phyloP scores from a whole-genome alignment of 768 basidiomycete genomes.

The Megacollybia marginata region DNA sequence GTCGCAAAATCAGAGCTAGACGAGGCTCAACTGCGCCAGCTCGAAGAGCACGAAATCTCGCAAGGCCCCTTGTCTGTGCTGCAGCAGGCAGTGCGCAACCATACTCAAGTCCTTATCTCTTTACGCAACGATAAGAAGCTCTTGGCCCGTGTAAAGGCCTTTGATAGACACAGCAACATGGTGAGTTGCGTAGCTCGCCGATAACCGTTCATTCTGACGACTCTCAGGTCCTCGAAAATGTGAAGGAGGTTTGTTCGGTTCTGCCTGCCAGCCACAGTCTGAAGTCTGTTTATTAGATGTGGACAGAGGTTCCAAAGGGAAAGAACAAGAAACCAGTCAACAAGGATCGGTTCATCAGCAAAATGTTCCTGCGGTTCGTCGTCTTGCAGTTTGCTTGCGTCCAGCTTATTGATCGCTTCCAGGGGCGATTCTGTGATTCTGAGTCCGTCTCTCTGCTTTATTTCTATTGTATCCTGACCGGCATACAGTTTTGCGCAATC shows the following conservation, averaged over 20 bases:
- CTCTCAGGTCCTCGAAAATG: slow-evolving; percentile 86
- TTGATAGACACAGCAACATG: slow-evolving; percentile 99
- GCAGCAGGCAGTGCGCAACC: slow-evolving; percentile 96
- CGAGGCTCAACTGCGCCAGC: slow-evolving; percentile 89
- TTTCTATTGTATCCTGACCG: slow-evolving; percentile 25
- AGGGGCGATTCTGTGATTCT: slow-evolving; percentile 98
- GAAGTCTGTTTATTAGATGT: slow-evolving; percentile 65
- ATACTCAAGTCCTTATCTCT: slow-evolving; percentile 95
- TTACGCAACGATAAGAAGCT: slow-evolving; percentile 98
- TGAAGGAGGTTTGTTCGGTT: slow-evolving; percentile 67
- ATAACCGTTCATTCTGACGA: slow-evolving; percentile 5
- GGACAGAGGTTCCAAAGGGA: slow-evolving; percentile 96
- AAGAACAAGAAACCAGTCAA: slow-evolving; percentile 99
- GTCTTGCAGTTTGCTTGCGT: slow-evolving; percentile 1
- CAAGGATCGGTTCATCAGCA: slow-evolving; percentile 99
- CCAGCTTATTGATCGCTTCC: slow-evolving; percentile 1
- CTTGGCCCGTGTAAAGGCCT: slow-evolving; percentile 92
- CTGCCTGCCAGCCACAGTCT: not conserved
- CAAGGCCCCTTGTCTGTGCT: slow-evolving; percentile 95
- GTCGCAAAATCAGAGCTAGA: slow-evolving; percentile 96
- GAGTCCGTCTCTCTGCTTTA: slow-evolving; percentile 49
- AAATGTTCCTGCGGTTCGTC: slow-evolving; percentile 90
- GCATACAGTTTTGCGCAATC: slow-evolving; percentile 63
- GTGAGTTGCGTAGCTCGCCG: slow-evolving; percentile 33
- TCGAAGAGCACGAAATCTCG: slow-evolving; percentile 98